phyloP scores from a whole-genome alignment of 2,329 filamentous ascomycete species.

The Xylaria polymorpha region DNA sequence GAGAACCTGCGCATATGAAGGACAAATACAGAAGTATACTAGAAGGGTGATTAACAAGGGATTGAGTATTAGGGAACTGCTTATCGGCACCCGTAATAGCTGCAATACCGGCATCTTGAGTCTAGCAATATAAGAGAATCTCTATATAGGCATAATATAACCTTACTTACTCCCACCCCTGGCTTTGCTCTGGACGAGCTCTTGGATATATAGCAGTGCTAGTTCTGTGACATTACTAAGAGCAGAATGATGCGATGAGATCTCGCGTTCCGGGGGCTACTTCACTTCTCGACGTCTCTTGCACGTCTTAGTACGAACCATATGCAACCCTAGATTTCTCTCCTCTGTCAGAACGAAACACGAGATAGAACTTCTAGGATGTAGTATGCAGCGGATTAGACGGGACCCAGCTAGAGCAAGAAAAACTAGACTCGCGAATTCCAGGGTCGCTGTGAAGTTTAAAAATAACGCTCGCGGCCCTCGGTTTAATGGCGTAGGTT shows the following conservation, averaged over 20 bases:
- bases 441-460: neutral
- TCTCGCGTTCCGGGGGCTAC: too few species aligned
- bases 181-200: neutral
- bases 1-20: neutral
- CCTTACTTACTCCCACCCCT: neutral
- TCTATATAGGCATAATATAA: neutral
- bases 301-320: neutral
- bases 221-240: neutral
- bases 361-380: neutral
- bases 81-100: neutral
- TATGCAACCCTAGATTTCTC: neutral
- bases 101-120: slow-evolving; percentile 8
- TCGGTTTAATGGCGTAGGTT: neutral
- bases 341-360: neutral
- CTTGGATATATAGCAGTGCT: neutral
- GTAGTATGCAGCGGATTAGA: neutral
- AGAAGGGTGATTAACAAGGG: neutral
- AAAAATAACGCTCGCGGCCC: neutral
- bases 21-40: neutral
- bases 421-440: neutral
- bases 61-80: neutral
- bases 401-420: neutral
- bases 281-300: neutral
- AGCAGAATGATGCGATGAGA: neutral
- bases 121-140: neutral